A percentile compares a stretch with the other conserved stretches of the same genome.
These are phyloP conservation scores for Xanthoconium separans DNA, from an alignment of 1,284 basidiomycete species.

Conservation along the genomic window DNA sequence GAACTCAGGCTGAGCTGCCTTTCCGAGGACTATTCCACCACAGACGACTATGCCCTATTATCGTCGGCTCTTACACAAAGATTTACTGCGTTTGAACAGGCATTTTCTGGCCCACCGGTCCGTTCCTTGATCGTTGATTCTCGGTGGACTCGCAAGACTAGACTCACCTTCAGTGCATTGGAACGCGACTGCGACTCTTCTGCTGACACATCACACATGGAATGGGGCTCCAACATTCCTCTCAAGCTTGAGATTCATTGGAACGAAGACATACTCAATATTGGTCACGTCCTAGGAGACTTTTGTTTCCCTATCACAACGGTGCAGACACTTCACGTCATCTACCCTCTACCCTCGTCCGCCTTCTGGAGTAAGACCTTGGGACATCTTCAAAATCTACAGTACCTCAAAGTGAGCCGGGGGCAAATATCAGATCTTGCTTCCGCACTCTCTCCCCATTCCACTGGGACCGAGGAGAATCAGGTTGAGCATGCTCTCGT, in stretches of 20 bases:
- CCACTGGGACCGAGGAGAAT: background rate
- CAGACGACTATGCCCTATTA: background rate
- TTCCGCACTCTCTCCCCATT: background rate
- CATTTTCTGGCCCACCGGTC: background rate
- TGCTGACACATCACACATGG: background rate
- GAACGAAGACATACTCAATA: background rate
- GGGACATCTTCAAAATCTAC: background rate
- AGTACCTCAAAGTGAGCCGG: background rate
- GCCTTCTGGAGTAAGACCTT: background rate
- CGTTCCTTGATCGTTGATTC: background rate
- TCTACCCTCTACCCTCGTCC: background rate
- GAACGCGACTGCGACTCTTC: background rate
- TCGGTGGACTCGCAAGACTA: background rate
- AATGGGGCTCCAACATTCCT: background rate
- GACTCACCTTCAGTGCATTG: background rate
- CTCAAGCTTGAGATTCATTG: background rate
- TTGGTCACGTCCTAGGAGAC: background rate
- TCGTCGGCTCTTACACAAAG: background rate
- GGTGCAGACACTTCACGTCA: background rate
- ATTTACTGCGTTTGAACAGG: background rate
- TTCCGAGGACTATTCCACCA: background rate
- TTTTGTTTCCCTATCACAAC: background rate
- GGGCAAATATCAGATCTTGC: background rate
- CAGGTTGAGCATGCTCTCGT: background rate
- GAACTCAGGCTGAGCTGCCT: too few species aligned